Percentiles rank a stretch among this genome's conserved stretches.
These are phyloP conservation scores for Fusarium mexicanum DNA, from an alignment of 2,329 filamentous ascomycete species.

Conservation along the genomic window DNA sequence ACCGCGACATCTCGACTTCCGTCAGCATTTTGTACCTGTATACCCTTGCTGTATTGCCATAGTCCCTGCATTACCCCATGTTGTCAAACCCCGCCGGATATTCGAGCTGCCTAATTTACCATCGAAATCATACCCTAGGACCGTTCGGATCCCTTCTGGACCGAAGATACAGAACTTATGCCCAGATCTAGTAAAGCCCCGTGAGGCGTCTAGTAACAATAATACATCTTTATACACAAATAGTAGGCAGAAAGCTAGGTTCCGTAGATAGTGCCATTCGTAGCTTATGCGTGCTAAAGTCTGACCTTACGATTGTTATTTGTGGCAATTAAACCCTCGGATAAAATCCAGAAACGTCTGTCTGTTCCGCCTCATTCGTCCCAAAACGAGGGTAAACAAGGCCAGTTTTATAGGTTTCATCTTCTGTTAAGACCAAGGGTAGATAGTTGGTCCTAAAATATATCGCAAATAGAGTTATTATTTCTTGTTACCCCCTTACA, in stretches of 20 bases:
- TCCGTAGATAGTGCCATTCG: rapidly evolving
- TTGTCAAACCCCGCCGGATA: background rate
- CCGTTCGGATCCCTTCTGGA: background rate
- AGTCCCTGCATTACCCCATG: background rate
- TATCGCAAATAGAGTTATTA: background rate
- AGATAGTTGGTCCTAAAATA: background rate
- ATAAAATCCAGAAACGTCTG: rapidly evolving
- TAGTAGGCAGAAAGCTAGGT: background rate
- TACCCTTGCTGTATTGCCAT: background rate
- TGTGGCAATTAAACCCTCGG: rapidly evolving
- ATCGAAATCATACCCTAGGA: background rate
- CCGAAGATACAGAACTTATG: background rate
- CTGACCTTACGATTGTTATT: background rate
- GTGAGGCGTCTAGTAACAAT: rapidly evolving
- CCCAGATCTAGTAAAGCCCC: rapidly evolving
- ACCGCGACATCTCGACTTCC: rapidly evolving
- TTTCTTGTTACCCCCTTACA: background rate
- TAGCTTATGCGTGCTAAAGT: background rate
- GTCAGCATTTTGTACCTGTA: background rate
- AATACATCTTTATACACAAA: rapidly evolving
- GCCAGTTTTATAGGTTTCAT: rapidly evolving
- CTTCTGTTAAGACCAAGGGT: rapidly evolving
- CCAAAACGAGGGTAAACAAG: rapidly evolving
- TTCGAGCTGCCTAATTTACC: background rate
- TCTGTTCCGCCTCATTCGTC: rapidly evolving